Conservation (phyloP, 257 asterid genomes). For the Solanum pinnatisectum region DNA sequence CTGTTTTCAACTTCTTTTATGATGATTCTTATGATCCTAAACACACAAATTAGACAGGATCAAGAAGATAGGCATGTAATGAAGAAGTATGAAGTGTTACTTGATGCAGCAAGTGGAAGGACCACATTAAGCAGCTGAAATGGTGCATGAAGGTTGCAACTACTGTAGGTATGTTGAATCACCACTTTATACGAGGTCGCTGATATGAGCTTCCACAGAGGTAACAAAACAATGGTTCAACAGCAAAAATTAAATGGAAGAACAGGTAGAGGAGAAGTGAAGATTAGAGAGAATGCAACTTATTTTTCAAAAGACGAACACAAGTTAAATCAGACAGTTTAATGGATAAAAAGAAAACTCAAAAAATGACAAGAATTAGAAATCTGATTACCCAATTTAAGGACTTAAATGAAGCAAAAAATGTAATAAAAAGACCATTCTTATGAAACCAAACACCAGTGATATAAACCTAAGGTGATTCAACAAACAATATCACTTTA, state of each 20-base stretch:
- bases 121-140: not conserved
- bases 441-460: not conserved
- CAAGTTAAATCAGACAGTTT: not conserved
- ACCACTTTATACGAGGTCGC: not conserved
- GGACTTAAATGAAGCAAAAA: not conserved
- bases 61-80: not conserved
- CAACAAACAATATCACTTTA: not conserved
- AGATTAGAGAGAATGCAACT: not conserved
- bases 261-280: not conserved
- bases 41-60: constrained; percentile 20
- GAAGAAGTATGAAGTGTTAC: not conserved
- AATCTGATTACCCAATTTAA: not conserved
- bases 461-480: not conserved
- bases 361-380: not conserved
- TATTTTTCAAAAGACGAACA: not conserved
- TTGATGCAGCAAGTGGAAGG: not conserved
- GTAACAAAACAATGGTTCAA: not conserved
- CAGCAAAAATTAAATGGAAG: not conserved
- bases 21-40: constrained; percentile 72
- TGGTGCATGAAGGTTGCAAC: not conserved
- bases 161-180: not conserved
- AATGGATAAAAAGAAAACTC: not conserved
- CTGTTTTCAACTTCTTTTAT: constrained; percentile 70
- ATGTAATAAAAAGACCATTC: not conserved
- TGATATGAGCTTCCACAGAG: not conserved